Evolutionary conservation across 805 yeast genomes (phyloP), one percentile per base, ranked within the genome.

Genomic region (Candida peoriensis): DNA sequence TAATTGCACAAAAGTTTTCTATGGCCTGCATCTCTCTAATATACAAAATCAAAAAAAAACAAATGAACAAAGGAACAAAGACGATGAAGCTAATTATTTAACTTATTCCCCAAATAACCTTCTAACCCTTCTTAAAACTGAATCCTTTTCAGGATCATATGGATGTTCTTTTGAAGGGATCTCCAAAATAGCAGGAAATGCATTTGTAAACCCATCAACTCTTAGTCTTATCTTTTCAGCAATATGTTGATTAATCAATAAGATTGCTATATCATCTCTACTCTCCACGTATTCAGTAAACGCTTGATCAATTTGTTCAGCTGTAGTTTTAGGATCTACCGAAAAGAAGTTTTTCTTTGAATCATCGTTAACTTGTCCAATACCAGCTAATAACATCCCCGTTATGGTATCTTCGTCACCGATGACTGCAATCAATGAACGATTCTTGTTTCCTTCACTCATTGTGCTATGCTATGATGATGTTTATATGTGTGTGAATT

Each of bases 161-260:
- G 98, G 97, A 60, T 93, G 97, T 56, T 93, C 98, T 67, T 93
- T 93, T 12, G 97, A 87, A 19, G 98, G 98, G 43, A 93, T 93
- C 64, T 93, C 98, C 54, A 93, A 70, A 31, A 93, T 77, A 3
- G 98, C 97, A 8, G 98, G 98, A 63, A 93, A 93, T 9, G 98
- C 95, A 44, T 79, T 76, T 13, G 94, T 78, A 63, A 74, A 93
- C 31, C 75, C 70, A 52, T 93, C 98, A 30, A 93, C 87, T 46
- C 73, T 72, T 46, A 71, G 70, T 60, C 98, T 74, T 38, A 93
- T 90, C 48, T 77, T 72, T 52, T 93, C 97, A 13, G 98, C 97
- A 46, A 93, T 60, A 60, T 88, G 95, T 61, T 93, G 98, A 60
- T 90, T 93, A 59, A 93, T 89, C 55, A 93, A 70, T 43, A 93